phyloP scores from a whole-genome alignment of 2,329 filamentous ascomycete species.

The Penicillium sp. region DNA sequence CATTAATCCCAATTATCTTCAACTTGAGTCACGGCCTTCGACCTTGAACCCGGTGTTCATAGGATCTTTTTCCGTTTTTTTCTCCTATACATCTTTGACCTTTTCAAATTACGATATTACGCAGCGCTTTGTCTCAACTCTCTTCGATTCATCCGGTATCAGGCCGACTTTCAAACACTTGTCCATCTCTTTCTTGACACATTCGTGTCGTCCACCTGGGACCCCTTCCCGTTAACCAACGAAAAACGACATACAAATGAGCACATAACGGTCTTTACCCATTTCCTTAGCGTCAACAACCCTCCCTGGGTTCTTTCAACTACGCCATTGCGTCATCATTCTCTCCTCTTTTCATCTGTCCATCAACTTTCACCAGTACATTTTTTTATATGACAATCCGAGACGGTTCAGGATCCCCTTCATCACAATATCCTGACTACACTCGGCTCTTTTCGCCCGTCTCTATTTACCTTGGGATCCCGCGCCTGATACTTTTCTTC shows the following conservation, averaged over 20 bases:
- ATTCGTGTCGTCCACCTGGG: conserved; percentile 11
- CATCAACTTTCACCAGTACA: conserved; percentile 24
- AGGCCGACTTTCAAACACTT: conserved; percentile 7
- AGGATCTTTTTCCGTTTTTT: conserved; percentile 27
- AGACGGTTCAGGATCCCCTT: conserved; percentile 4
- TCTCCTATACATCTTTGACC: conserved; percentile 27
- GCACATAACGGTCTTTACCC: conserved; percentile 41
- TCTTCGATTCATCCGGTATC: conserved; percentile 7
- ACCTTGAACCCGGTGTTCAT: conserved; percentile 39
- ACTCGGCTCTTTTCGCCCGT: conserved; percentile 19
- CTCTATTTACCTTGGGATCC: conserved; percentile 20
- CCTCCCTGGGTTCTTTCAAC: conserved; percentile 24
- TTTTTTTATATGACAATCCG: conserved; percentile 19
- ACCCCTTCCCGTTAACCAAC: conserved; percentile 18
- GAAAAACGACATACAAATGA: conserved; percentile 40
- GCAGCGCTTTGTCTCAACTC: conserved; percentile 34
- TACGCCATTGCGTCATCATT: conserved; percentile 28
- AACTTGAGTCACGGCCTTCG: conserved; percentile 32
- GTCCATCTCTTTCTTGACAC: conserved; percentile 7
- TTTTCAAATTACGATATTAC: conserved; percentile 39
- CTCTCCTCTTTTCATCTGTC: conserved; percentile 24
- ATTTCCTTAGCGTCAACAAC: conserved; percentile 34
- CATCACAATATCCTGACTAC: conserved; percentile 2
- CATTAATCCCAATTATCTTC: conserved; percentile 21
- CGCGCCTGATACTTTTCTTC: conserved; percentile 24